Base-by-base conservation (phyloP, 805 yeast genomes). In the Wickerhamomyces bovis region DNA sequence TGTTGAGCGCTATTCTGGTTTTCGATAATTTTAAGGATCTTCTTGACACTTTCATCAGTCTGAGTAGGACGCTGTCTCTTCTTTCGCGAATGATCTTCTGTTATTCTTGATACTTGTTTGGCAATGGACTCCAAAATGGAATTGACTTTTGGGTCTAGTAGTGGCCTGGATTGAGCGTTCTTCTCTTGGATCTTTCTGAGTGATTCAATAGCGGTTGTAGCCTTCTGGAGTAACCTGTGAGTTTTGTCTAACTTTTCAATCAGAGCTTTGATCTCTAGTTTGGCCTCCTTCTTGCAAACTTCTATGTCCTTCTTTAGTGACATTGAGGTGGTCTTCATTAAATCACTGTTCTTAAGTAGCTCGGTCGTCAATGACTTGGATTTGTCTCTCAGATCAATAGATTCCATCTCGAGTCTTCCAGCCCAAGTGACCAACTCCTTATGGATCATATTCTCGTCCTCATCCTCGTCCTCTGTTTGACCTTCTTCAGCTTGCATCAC, bases 351-450 rank as follows among this genome's bases (percentile, higher is more conserved):
- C n/a, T 46, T 43, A 9, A 41, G 13, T 19, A 58, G 47, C 42
- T 51, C 56, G 4, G 28, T n/a, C 9, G 47, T 44, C 40, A 57
- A 44, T 15, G 44, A 43, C 19, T 44, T 53, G 6, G 59, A 53
- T 28, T 63, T 60, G 12, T 67, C 66, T 38, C 76, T 58, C 22
- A 73, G 53, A 26, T 72, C 78, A 2, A 72, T 60, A 13, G 73
- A 65, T 48, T 77, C 81, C 44, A 76, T 48, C 50, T 77, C 82
- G 18, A 77, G 54, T 31, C 71, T 67, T 6, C 75, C 69, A 0
- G 80, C 80, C 81, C 81, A 77, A 52, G 62, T 61, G 11, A 69
- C 59, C 28, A 60, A 68, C 61, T 63, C 73, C 52, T 58, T 62
- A 41, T 62, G 67, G 33, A 65, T 56, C 39, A 57, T 64, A 19